These are phyloP conservation scores for Xylaria sp. DNA, from an alignment of 2,329 filamentous ascomycete species.

Conservation along the genomic window DNA sequence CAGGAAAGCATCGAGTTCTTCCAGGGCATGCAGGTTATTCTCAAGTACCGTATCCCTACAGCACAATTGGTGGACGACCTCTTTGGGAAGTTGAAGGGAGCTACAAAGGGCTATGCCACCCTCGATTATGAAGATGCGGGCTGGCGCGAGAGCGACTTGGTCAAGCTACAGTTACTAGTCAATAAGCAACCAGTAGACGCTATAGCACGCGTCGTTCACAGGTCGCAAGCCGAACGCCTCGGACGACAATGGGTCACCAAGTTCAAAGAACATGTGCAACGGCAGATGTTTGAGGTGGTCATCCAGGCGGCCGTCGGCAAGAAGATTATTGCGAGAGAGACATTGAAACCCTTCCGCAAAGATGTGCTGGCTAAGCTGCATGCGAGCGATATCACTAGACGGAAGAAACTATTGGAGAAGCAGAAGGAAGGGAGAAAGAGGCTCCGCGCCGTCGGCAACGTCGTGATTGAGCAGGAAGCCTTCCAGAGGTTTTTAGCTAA, in stretches of 20 bases:
- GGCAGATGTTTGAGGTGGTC: slow-evolving; percentile 96
- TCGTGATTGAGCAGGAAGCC: slow-evolving; percentile 94
- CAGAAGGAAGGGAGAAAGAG: slow-evolving; percentile 96
- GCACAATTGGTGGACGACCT: slow-evolving; percentile 95
- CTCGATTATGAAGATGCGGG: slow-evolving; percentile 97
- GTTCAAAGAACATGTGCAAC: slow-evolving; percentile 95
- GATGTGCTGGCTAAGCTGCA: slow-evolving; percentile 94
- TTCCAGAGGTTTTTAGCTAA: slow-evolving; percentile 95
- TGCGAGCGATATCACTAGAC: slow-evolving; percentile 83
- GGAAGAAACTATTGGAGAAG: slow-evolving; percentile 90
- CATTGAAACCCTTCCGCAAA: slow-evolving; percentile 95
- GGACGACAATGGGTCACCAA: slow-evolving; percentile 91
- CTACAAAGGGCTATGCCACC: slow-evolving; percentile 93
- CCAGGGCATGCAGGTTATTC: slow-evolving; percentile 88
- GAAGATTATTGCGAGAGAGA: slow-evolving; percentile 88
- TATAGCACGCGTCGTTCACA: slow-evolving; percentile 88
- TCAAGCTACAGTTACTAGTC: slow-evolving; percentile 91
- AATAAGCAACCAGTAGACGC: slow-evolving; percentile 95
- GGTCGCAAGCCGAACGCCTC: slow-evolving; percentile 80
- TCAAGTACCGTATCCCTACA: slow-evolving; percentile 90
- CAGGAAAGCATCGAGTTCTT: slow-evolving; percentile 93
- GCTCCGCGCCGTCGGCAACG: slow-evolving; percentile 84
- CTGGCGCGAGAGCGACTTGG: slow-evolving; percentile 81
- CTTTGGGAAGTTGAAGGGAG: slow-evolving; percentile 94
- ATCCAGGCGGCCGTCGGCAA: slow-evolving; percentile 91